These are phyloP conservation scores for Vinca minor DNA, from an alignment of 257 asterid genomes.

Conservation along the genomic window DNA sequence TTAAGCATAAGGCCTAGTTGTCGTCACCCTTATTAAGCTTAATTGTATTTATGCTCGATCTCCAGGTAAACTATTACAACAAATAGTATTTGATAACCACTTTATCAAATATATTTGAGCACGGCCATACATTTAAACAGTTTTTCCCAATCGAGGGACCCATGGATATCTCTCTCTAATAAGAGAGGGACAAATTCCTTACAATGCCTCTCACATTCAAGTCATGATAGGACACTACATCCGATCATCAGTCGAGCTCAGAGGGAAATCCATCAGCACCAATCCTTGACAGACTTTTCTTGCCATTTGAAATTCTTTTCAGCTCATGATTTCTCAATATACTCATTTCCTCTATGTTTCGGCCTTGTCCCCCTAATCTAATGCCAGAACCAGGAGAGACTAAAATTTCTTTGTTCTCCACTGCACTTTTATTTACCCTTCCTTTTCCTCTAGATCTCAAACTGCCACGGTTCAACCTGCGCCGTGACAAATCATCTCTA, in stretches of 20 bases:
- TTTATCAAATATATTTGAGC: no score
- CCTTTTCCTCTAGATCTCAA: conserved; percentile 57
- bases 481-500: conserved; percentile 65
- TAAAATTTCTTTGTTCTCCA: conserved; percentile 59
- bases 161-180: no score
- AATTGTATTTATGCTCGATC: no score
- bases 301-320: conserved; percentile 41
- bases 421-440: conserved; percentile 51
- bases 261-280: conserved; percentile 30
- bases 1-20: no score
- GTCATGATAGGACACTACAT: no score
- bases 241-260: conserved; percentile 77
- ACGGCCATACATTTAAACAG: no score
- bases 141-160: no score
- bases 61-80: no score
- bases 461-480: conserved; percentile 52
- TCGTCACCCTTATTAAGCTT: no score
- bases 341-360: conserved; percentile 51
- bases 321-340: conserved; percentile 40
- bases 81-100: no score
- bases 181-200: no score
- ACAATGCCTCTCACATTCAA: no score
- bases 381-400: conserved; percentile 65
- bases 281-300: conserved; percentile 33
- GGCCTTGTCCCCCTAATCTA: conserved; percentile 55